phyloP scores from a whole-genome alignment of 805 yeast species.

The Metschnikowia noctiluminum region DNA sequence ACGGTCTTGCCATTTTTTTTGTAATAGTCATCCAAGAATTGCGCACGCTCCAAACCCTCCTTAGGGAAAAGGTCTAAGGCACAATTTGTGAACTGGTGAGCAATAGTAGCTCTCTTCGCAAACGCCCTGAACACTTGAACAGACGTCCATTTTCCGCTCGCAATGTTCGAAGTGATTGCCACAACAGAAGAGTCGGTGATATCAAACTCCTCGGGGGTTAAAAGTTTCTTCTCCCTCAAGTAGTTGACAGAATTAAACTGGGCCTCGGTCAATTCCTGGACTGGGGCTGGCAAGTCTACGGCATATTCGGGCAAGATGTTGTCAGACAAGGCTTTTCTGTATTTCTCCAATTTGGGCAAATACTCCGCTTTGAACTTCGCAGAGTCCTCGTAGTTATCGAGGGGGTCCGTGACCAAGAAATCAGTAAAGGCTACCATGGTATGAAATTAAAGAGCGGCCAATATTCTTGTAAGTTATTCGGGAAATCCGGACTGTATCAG shows the following conservation, averaged over 20 bases:
- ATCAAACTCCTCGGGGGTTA: slow-evolving; percentile 36
- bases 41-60: slow-evolving; percentile 56
- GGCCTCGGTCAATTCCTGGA: slow-evolving; percentile 30
- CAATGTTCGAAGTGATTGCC: slow-evolving; percentile 41
- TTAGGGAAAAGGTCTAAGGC: slow-evolving; percentile 60
- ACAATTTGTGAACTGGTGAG: slow-evolving; percentile 61
- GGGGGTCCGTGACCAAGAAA: slow-evolving; percentile 31
- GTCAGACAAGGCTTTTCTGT: slow-evolving; percentile 34
- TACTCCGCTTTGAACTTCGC: slow-evolving; percentile 38
- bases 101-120: slow-evolving; percentile 60
- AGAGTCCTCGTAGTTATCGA: slow-evolving; percentile 36
- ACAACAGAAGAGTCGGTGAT: slow-evolving; percentile 45
- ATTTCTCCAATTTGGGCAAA: slow-evolving; percentile 46
- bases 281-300: slow-evolving; percentile 30
- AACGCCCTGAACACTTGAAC: slow-evolving; percentile 57
- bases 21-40: slow-evolving; percentile 50
- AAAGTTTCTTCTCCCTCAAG: slow-evolving; percentile 32
- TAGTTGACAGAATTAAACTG: slow-evolving; percentile 38
- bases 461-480: no score
- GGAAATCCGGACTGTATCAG: no score
- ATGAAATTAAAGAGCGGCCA: not conserved
- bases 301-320: slow-evolving; percentile 41
- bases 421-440: slow-evolving; percentile 18
- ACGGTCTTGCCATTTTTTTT: slow-evolving; percentile 45
- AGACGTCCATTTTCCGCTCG: slow-evolving; percentile 45